Evolutionary conservation across 2,329 filamentous ascomycete genomes (phyloP), one percentile per base, ranked within the genome.

Genomic region (Graphium sp.): DNA sequence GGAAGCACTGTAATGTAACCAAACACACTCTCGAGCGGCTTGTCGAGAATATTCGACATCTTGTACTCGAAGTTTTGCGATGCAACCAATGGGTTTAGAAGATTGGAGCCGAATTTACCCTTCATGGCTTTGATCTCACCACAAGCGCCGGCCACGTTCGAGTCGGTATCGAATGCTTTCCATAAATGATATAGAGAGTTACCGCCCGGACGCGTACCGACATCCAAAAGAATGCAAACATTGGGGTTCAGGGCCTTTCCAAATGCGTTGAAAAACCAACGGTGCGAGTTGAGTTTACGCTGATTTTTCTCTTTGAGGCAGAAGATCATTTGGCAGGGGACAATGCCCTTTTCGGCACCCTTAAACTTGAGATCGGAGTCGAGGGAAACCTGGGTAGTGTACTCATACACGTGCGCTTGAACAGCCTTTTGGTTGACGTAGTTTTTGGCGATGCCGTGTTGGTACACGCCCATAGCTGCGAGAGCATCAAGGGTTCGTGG

Each of bases 11-110:
- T 95, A 41, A 98, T 98, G 48, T 95, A 98, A 2, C 89, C 89
- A 49, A 98, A 98, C 1, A 93, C 87, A 0, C 83, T 93, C 50
- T 98, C 89, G 3, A 98, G 60, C 1, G 89, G 89, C 52, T 98
- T 98, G 49, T 98, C 89, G 16, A 98, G 63, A 43, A 98, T 98
- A 43, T 98, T 98, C 22, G 84, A 93, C 83, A 98, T 94, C 54
- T 98, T 98, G 62, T 98, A 98, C 58, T 98, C 89, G 40, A 98
- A 98, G 49, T 98, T 98, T 44, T 98, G 89, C 25, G 84, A 92
- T 0, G 89, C 89, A 11, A 98, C 87, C 5, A 98, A 62, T 0
- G 89, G 89, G 43, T 98, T 98, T 25, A 98, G 59, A 11, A 98
- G 63, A 36, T 87, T 83, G 5, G 73, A 59, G 45, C 83, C 85